Evolutionary conservation across 305 asterid species (phyloP), one percentile per base, ranked within the genome.

Genomic region (Fraxinus dipetala): DNA sequence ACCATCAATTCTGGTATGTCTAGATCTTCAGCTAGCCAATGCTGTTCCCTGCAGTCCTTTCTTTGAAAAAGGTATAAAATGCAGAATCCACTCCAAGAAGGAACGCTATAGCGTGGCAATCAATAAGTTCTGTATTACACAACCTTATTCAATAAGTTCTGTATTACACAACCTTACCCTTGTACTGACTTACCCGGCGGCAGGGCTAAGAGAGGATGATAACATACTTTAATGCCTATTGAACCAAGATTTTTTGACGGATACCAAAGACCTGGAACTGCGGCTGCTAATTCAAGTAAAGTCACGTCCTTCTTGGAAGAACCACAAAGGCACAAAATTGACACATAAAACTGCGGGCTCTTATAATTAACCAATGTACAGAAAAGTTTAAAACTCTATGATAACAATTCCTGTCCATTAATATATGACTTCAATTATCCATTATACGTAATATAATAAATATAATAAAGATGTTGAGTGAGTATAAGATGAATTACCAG

Each of bases 201-300:
- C 51, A 24, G 81, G 67, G 40, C 43, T 76, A 16, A 69, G 79
- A 32, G 51, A 70, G 80, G 84, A 54, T 76, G 72, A 24, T 26
- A 11, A 72, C 72, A 18, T 56, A n/a, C 26, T 56, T 56, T 56
- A 56, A 56, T 56, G 26, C 26, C 9, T 76, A 59, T 82, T 76
- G 81, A 79, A 18, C 80, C 76, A 78, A 78, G 1, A 28, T 40
- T 43, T 80, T 45, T 43, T 54, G 75, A 40, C 22, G 31, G 75
- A 78, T 43, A 35, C 36, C 40, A 26, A 48, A 22, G 78, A 83
- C 6, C 16, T 83, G 72, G 78, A 10, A 48, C 45, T 54, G 76
- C 31, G 31, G 79, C 22, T 65, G 28, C 13, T 26, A 67, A 75
- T 31, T 45, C 51, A 24, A 59, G 40, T 75, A 16, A 63, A 34